phyloP scores from a whole-genome alignment of 495 filamentous ascomycete genomes.

The Penicillium coprophilum region DNA sequence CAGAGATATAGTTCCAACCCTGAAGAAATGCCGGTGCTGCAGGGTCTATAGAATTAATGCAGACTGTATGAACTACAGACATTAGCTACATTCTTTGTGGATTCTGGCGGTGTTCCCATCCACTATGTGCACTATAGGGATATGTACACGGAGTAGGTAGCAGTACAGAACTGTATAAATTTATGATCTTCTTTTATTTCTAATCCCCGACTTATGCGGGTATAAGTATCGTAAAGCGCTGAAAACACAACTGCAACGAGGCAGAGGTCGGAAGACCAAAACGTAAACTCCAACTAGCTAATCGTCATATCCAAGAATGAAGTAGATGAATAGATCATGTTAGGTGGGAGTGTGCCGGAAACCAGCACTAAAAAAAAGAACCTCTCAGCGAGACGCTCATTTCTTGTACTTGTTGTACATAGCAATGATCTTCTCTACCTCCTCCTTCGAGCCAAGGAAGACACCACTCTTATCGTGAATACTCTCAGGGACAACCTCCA shows the following conservation, averaged over 20 bases:
- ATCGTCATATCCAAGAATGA: not conserved
- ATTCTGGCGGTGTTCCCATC: not conserved
- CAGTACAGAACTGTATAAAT: not conserved
- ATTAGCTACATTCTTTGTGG: not conserved
- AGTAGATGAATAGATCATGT: not conserved
- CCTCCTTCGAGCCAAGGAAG: slow-evolving; percentile 90
- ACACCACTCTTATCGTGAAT: slow-evolving; percentile 97
- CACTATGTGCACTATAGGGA: not conserved
- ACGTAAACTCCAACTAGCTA: slow-evolving; percentile 2
- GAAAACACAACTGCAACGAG: slow-evolving; percentile 4
- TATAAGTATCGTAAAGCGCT: slow-evolving; percentile 12
- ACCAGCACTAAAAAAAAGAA: not conserved
- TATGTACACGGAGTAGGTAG: not conserved
- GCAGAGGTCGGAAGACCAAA: slow-evolving; percentile 2
- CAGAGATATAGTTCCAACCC: not conserved
- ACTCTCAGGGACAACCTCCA: slow-evolving; percentile 84
- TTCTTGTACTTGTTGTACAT: slow-evolving; percentile 47
- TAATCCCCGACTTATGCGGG: slow-evolving; percentile 1
- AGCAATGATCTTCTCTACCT: slow-evolving; percentile 92
- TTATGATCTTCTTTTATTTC: slow-evolving; percentile 3
- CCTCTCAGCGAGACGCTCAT: slow-evolving; percentile 21
- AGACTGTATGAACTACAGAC: no score
- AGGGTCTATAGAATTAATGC: no score
- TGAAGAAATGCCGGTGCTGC: no score
- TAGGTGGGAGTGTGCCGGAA: not conserved